Evolutionary conservation across 257 asterid genomes (phyloP), one percentile per base, ranked within the genome.

Genomic region (Ophiorrhiza pumila): DNA sequence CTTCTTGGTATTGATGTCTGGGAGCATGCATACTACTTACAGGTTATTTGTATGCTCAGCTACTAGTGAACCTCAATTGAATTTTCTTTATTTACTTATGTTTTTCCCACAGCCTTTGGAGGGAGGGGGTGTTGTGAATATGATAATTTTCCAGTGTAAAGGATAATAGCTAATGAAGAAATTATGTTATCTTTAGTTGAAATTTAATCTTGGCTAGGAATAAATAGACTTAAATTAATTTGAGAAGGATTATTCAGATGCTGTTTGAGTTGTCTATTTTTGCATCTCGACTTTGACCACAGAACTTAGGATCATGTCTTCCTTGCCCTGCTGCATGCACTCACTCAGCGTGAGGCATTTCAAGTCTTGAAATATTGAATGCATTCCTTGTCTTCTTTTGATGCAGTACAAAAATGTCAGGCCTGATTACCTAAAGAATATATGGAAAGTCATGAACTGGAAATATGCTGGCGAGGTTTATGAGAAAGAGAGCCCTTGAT

Each of bases 11-110:
- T 90, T 57, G 96, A 90, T 62, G 95, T 90, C 32, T 90, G 96
- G 96, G 95, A 90, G 77, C 96, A 88, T 52, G 96, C 96, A 25
- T 90, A 90, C 89, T 90, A 90, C 82, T 84, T 88, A 68, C 96
- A 90, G 96, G 96, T 90, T 74, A 20, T 64, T 71, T 60, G 42
- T 47, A 49, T 49, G 20, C 75, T 61, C 37, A 47, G 49, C 52
- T 65, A 31, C 66, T 52, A 31, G 46, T 2, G 31, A 74, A 35
- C 65, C 71, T 41, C 31, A 12, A 68, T 34, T 71, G 67, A 18
- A 50, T 25, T 53, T n/a, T 46, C 50, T 20, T 15, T 46, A 3
- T 23, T 39, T 7, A 2, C 14, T 74, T 35, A 9, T 20, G 15
- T 56, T 37, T 39, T 5, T 65, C 2, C 14, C 52, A 6, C 29